Evolutionary conservation across 1,284 basidiomycete species (phyloP), one percentile per base, ranked within the genome.

Genomic region (Ganoderma multipileum): DNA sequence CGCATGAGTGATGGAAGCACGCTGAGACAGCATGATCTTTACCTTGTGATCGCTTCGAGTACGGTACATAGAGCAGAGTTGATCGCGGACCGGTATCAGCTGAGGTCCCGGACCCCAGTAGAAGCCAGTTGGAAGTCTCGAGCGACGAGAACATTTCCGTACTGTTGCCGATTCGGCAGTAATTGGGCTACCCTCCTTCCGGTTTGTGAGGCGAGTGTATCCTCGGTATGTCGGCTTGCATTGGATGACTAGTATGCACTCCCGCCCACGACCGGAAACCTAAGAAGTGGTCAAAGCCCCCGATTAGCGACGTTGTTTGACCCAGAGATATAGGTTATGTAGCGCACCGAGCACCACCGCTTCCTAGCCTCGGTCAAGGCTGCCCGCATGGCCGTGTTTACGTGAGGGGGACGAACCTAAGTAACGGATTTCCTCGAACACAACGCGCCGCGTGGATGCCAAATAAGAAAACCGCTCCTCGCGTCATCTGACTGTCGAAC

Each of bases 41-140:
- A 36, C 61, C 50, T 50, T 14, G 47, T 38, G 61, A 42, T 28
- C 44, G 47, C 61, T 47, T 33, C 33, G 44, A 47, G n/a, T 47
- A 52, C 28, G 4, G 47, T 50, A 6, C 30, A 30, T 7, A 30
- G 23, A 18, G 52, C 28, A 33, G 11, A 6, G 28, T 26, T 33
- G 52, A 30, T 18, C 6, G 28, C 52, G 52, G 28, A 6, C 28
- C 52, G 52, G 23, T 26, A 26, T 50, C 47, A 50, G 23, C 47
- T 50, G 47, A 50, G 30, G 28, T 7, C 16, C 14, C 18, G 20
- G n/a, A 8, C 20, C 11, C n/a, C 23, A 16, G 18, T 20, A 28
- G 28, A n/a, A n/a, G n/a, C n/a, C n/a, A n/a, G n/a, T n/a, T n/a
- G n/a, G n/a, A 55, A 55, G 52, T 28, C 28, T 55, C 30, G 16